A percentile compares a stretch with the other conserved stretches of the same genome.
These are phyloP conservation scores for Simplicillium aogashimaense DNA, from an alignment of 2,329 filamentous ascomycete species.

Conservation along the genomic window DNA sequence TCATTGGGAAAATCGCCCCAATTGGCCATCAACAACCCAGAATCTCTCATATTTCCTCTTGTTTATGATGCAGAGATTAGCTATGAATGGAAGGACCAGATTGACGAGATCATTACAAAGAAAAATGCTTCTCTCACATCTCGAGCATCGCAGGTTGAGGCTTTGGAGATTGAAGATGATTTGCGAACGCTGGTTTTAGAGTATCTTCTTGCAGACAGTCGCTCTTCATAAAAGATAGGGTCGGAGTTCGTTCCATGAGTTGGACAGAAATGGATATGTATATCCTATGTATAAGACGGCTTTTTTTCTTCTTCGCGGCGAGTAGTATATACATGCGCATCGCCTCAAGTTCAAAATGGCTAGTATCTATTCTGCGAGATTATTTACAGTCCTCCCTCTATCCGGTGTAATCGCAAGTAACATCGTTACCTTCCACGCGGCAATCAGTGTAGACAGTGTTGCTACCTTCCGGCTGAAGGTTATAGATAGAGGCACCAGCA, in stretches of 20 bases:
- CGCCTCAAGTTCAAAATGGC: too few relatives aligned
- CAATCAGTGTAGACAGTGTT: neutral
- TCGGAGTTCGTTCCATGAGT: too few relatives aligned
- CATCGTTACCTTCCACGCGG: conserved; percentile 5
- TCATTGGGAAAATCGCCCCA: conserved; percentile 7
- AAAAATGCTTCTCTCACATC: conserved; percentile 3
- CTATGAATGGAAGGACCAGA: conserved; percentile 9
- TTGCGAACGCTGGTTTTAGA: conserved; percentile 2
- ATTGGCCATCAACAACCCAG: conserved; percentile 8
- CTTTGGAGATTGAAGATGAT: conserved; percentile 12
- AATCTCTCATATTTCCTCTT: conserved; percentile 8
- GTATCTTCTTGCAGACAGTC: too few relatives aligned
- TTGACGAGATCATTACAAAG: conserved; percentile 7
- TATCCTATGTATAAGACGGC: too few relatives aligned
- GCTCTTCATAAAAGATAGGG: too few relatives aligned
- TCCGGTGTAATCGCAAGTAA: neutral
- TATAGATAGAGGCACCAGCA: conserved; percentile 3
- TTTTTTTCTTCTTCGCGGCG: too few relatives aligned
- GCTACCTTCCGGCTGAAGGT: conserved; percentile 3
- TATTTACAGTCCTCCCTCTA: neutral
- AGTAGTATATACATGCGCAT: too few relatives aligned
- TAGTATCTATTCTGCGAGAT: too few relatives aligned
- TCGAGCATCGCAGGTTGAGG: conserved; percentile 9
- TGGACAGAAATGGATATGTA: too few relatives aligned
- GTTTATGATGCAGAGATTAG: conserved; percentile 9